Evolutionary conservation across 2,329 filamentous ascomycete genomes (phyloP).

Genomic region (Blastomyces gilchristii): DNA sequence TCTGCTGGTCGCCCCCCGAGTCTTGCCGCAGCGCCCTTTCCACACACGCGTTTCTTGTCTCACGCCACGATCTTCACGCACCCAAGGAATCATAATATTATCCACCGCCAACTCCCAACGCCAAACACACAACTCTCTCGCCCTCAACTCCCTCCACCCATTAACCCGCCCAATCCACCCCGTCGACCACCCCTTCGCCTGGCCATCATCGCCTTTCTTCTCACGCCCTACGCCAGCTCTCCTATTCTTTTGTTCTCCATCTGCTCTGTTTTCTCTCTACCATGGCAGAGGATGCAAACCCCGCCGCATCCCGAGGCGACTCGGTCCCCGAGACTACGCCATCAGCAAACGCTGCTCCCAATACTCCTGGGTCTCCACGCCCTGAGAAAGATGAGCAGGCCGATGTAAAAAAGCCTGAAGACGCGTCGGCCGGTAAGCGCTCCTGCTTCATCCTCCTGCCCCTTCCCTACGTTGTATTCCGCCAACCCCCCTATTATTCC

Average conservation of each 20-base stretch:
- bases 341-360: slow-evolving; percentile 18
- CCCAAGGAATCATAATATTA: slow-evolving; percentile 13
- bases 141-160: slow-evolving; percentile 17
- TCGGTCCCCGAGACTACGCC: slow-evolving; percentile 23
- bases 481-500: too few species aligned
- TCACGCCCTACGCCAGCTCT: background rate
- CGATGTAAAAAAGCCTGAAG: slow-evolving; percentile 21
- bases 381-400: slow-evolving; percentile 20
- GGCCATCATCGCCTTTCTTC: background rate
- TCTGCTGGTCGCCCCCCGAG: background rate
- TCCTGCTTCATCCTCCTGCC: background rate
- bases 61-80: slow-evolving; percentile 20
- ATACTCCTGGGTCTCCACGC: slow-evolving; percentile 14
- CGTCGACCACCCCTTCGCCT: background rate
- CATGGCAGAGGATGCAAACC: slow-evolving; percentile 33
- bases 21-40: background rate
- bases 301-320: slow-evolving; percentile 25
- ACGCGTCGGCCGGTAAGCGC: slow-evolving; percentile 23
- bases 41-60: slow-evolving; percentile 19
- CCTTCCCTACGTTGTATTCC: background rate
- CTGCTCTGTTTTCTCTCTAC: background rate
- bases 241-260: background rate
- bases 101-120: slow-evolving; percentile 15
- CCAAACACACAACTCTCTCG: slow-evolving; percentile 21
- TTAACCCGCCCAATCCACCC: background rate